phyloP scores from a whole-genome alignment of 352 stramenopile genomes.

The Globisporangium parvum region DNA sequence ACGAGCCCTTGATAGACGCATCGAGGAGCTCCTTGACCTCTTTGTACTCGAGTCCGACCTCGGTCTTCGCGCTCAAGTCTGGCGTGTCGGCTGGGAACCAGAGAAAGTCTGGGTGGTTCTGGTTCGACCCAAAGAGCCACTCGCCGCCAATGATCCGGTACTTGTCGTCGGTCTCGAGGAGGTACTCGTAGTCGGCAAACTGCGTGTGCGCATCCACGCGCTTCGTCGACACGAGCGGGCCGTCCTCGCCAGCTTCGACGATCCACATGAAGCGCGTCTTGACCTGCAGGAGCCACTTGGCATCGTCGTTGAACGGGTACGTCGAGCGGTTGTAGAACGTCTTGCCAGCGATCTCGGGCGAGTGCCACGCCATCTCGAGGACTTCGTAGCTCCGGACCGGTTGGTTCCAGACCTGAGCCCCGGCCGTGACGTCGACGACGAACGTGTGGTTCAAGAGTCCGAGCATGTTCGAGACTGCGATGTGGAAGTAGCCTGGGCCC shows the following conservation, averaged over 20 bases:
- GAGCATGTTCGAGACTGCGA: too few relatives aligned
- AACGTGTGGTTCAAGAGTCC: too few relatives aligned
- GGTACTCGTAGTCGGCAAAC: conserved; percentile 9
- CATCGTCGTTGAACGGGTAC: too few relatives aligned
- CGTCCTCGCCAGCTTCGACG: conserved; percentile 11
- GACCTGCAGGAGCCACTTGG: conserved; percentile 20
- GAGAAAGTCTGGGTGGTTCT: conserved; percentile 14
- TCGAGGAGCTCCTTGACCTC: conserved; percentile 6
- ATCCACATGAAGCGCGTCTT: conserved; percentile 39
- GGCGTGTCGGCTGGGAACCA: conserved; percentile 12
- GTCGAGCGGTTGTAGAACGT: too few relatives aligned
- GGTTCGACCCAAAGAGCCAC: conserved; percentile 11
- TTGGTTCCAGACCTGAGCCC: too few relatives aligned
- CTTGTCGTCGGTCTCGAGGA: conserved; percentile 13
- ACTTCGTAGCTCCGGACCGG: too few relatives aligned
- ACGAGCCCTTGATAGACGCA: conserved; percentile 7
- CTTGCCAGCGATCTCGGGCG: too few relatives aligned
- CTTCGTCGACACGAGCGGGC: conserved; percentile 8
- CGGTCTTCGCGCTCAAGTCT: background rate
- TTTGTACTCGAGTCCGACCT: conserved; percentile 7
- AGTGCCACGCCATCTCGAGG: too few relatives aligned
- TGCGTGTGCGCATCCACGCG: conserved; percentile 4
- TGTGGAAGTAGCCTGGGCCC: too few relatives aligned
- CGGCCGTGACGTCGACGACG: too few relatives aligned
- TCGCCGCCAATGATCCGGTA: conserved; percentile 16